phyloP scores from a whole-genome alignment of 148 eudicot genomes.

The Arbutus unedo region DNA sequence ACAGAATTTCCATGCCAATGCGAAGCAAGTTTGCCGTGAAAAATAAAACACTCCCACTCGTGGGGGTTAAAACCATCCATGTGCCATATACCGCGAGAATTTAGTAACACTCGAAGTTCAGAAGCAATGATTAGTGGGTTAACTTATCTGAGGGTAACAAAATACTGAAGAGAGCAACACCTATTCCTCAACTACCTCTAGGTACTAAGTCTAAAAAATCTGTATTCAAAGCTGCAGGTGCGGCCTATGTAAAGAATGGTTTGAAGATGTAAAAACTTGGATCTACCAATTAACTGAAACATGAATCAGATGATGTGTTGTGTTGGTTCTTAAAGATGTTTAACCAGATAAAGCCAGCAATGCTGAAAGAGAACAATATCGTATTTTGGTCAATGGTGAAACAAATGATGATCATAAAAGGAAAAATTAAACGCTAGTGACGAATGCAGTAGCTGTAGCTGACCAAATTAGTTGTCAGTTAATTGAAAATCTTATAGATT shows the following conservation, averaged over 20 bases:
- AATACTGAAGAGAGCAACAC: not conserved
- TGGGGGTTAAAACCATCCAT: not conserved
- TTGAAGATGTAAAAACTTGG: not conserved
- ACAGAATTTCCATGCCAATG: not conserved
- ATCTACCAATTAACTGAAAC: not conserved
- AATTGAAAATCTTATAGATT: not conserved
- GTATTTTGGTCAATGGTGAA: not conserved
- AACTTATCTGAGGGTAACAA: not conserved
- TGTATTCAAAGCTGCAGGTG: not conserved
- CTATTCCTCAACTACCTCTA: not conserved
- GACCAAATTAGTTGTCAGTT: not conserved
- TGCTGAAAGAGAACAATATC: not conserved
- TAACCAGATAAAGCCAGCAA: not conserved
- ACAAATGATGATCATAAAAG: not conserved
- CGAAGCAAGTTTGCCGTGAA: not conserved
- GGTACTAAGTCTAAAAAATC: not conserved
- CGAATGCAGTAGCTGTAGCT: not conserved
- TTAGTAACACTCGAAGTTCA: not conserved
- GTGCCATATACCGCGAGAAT: not conserved
- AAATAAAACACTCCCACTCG: not conserved
- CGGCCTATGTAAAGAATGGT: not conserved
- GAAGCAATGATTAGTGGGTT: not conserved
- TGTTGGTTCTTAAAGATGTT: slow-evolving; percentile 6
- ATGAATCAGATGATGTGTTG: not conserved
- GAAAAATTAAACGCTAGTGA: not conserved